Conservation (phyloP, 305 asterid genomes). For the Rubia balearica region DNA sequence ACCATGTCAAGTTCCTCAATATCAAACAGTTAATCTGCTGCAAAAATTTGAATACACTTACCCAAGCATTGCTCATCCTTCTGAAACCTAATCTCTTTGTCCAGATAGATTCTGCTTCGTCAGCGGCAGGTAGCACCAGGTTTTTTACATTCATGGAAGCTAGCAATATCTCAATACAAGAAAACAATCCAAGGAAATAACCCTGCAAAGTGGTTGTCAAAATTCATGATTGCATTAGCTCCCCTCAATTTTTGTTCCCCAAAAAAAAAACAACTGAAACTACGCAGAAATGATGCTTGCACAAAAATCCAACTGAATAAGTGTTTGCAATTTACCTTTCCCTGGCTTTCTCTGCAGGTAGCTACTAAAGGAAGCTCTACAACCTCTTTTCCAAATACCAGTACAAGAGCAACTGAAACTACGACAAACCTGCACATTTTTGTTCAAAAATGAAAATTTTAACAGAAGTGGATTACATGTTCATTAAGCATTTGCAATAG, state of each 20-base stretch:
- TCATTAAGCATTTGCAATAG: background rate
- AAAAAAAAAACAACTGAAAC: background rate
- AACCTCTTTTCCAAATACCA: constrained; percentile 81
- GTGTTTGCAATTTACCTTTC: constrained; percentile 56
- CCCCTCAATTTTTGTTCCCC: constrained; percentile 1
- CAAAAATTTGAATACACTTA: constrained; percentile 28
- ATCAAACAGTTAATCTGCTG: background rate
- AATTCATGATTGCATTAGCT: background rate
- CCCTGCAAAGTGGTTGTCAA: constrained; percentile 46
- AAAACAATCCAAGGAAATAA: constrained; percentile 79
- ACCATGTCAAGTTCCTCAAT: background rate
- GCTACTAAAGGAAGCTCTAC: constrained; percentile 99
- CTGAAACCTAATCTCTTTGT: constrained; percentile 81
- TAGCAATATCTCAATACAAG: constrained; percentile 71
- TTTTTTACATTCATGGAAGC: constrained; percentile 63
- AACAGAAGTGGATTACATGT: constrained; percentile 3
- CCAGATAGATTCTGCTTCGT: constrained; percentile 98
- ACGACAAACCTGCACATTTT: constrained; percentile 63
- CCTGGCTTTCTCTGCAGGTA: constrained; percentile 74
- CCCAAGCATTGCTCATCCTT: constrained; percentile 73
- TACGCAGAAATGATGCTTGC: background rate
- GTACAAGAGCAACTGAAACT: constrained; percentile 91
- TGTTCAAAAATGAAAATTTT: background rate
- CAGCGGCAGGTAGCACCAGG: constrained; percentile 96
- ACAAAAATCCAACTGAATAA: background rate